These are phyloP conservation scores for Trichoderma hamatum DNA, from an alignment of 2,329 filamentous ascomycete species.

Conservation along the genomic window DNA sequence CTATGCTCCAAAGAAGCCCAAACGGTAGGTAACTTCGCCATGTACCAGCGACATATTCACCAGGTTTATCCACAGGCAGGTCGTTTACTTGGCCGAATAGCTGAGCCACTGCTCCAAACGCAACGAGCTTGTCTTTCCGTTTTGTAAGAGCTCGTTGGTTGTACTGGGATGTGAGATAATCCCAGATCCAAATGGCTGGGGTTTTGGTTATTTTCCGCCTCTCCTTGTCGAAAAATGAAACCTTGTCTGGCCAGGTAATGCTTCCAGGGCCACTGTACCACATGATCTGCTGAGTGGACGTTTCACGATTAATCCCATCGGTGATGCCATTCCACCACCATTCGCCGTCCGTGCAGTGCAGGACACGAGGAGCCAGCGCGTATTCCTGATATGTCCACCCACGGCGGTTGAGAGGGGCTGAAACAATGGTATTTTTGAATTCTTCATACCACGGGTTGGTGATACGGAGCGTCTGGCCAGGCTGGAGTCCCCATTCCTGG, in stretches of 20 bases:
- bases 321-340: slow-evolving; percentile 17
- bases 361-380: slow-evolving; percentile 8
- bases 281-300: neutral
- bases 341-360: slow-evolving; percentile 19
- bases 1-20: slow-evolving; percentile 1
- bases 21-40: slow-evolving; percentile 12
- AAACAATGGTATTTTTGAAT: slow-evolving; percentile 10
- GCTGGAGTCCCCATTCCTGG: slow-evolving; percentile 4
- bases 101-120: slow-evolving; percentile 16
- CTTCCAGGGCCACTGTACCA: slow-evolving; percentile 7
- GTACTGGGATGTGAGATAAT: slow-evolving; percentile 1
- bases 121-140: slow-evolving; percentile 13
- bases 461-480: slow-evolving; percentile 5
- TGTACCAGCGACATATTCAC: slow-evolving; percentile 3
- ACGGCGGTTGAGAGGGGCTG: slow-evolving; percentile 1
- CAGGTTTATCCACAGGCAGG: slow-evolving; percentile 4
- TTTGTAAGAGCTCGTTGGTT: slow-evolving; percentile 18
- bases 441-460: slow-evolving; percentile 15
- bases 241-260: slow-evolving; percentile 5
- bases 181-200: slow-evolving; percentile 7
- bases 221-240: neutral
- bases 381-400: slow-evolving; percentile 19
- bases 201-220: neutral
- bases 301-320: slow-evolving; percentile 7
- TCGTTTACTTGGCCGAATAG: neutral